phyloP scores from a whole-genome alignment of 352 stramenopile species.

The Globisporangium ultimum region DNA sequence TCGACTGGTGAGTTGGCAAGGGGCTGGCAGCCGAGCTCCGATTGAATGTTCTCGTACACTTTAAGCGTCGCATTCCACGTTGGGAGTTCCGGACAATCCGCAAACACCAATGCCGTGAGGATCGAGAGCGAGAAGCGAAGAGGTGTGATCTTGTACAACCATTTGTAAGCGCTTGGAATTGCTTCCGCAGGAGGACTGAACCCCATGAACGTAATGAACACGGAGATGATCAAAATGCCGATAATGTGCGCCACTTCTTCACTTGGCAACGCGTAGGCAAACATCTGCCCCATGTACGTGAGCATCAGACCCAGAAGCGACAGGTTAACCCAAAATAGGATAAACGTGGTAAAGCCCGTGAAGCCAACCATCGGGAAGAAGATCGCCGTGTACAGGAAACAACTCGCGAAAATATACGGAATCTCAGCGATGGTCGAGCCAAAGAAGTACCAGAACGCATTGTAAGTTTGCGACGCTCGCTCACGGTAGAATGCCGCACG shows the following conservation, averaged over 20 bases:
- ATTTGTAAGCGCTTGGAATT: conserved; percentile 37
- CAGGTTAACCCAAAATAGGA: conserved; percentile 39
- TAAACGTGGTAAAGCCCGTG: conserved; percentile 20
- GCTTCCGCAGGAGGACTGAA: conserved; percentile 29
- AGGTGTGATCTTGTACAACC: conserved; percentile 40
- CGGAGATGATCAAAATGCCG: conserved; percentile 34
- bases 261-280: conserved; percentile 32
- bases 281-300: conserved; percentile 33
- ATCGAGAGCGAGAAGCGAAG: conserved; percentile 28
- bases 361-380: conserved; percentile 51
- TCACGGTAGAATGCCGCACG: too few species aligned
- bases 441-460: conserved; percentile 60
- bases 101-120: too few species aligned
- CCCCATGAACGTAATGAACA: conserved; percentile 37
- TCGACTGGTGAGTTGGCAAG: neutral
- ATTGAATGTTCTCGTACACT: neutral
- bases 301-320: conserved; percentile 31
- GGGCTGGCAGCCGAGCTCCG: neutral
- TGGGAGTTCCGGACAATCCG: too few species aligned
- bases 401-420: conserved; percentile 41
- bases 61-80: too few species aligned
- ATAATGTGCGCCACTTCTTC: conserved; percentile 37
- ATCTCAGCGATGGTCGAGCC: conserved; percentile 79
- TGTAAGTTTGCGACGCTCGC: conserved; percentile 79
- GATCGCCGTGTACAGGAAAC: conserved; percentile 35